phyloP scores from a whole-genome alignment of 1,284 basidiomycete species.

The Leccinum subrobustum region DNA sequence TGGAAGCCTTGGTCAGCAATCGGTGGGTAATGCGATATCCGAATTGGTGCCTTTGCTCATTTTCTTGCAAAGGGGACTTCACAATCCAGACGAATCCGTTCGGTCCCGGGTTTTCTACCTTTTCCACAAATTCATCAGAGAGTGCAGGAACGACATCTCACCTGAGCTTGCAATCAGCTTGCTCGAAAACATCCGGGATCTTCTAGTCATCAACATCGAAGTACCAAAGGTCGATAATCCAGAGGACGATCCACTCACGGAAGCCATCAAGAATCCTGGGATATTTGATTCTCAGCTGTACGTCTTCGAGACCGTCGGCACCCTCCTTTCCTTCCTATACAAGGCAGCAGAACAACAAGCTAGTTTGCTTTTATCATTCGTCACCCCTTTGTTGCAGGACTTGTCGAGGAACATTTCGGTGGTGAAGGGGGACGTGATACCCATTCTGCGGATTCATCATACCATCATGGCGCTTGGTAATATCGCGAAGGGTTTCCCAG shows the following conservation, averaged over 20 bases:
- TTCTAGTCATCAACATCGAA: conserved; percentile 63
- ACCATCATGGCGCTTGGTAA: conserved; percentile 93
- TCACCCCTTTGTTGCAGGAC: conserved; percentile 80
- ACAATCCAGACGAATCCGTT: conserved; percentile 72
- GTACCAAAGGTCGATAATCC: conserved; percentile 67
- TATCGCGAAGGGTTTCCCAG: conserved; percentile 96
- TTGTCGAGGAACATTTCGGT: conserved; percentile 70
- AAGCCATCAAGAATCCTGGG: conserved; percentile 74
- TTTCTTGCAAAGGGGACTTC: conserved; percentile 71
- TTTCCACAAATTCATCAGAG: conserved; percentile 91
- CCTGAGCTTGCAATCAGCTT: conserved; percentile 70
- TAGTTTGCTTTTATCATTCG: conserved; percentile 71
- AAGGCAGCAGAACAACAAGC: conserved; percentile 73
- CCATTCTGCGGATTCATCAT: conserved; percentile 92
- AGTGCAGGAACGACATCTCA: conserved; percentile 79
- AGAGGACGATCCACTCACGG: conserved; percentile 69
- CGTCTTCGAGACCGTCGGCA: conserved; percentile 91
- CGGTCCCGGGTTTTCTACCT: conserved; percentile 89
- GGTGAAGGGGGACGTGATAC: conserved; percentile 58
- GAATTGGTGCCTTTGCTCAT: neutral
- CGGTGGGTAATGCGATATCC: conserved; percentile 50
- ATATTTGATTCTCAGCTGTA: conserved; percentile 93
- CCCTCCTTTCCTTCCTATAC: conserved; percentile 76
- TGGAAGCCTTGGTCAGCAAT: conserved; percentile 87
- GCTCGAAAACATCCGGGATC: conserved; percentile 73